Base-by-base conservation (phyloP, 2,329 filamentous ascomycete genomes). In the Sphaerulina musiva region DNA sequence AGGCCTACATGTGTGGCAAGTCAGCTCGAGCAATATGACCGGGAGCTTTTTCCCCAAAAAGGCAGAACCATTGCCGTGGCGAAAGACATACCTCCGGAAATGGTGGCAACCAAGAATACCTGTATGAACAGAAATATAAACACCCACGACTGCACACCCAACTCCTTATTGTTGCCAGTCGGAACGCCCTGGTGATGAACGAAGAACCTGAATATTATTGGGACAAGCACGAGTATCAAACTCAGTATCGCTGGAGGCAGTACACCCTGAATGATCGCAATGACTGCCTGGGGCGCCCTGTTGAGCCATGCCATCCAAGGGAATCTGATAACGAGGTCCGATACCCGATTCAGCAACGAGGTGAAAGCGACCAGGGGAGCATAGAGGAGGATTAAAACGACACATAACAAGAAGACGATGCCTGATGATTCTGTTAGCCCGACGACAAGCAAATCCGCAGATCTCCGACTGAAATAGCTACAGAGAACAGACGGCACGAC, bases 111-210 rank as follows among this genome's bases (percentile, higher is more conserved):
- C 26, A 98, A 77, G 75, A 98, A 97, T 46, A 97, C 65, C 68
- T 97, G 91, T 42, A 96, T 84, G 70, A 98, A 97, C 1, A 97
- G 77, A 71, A 98, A 98, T 38, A 82, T 80, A 67, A 98, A 98
- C 73, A 95, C 97, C 73, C 89, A 97, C 48, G 82, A 80, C 69
- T 97, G 93, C 0, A 97, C 89, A n/a, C 85, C 85, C 60, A 95
- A 80, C 51, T 89, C 82, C 58, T 84, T 82, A 46, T 88, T 81
- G 54, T 87, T 85, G 0, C 88, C 87, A 0, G 92, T 97, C 61
- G 92, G 89, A 41, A 85, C 82, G 23, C 92, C 92, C 68, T 88
- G 87, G 54, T 86, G 78, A 47, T 76, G 77, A 17, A 87, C 85
- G 8, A 96, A 74, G 57, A 89, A 78, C 23, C 83, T 79, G 56